Conservation (phyloP, 352 stramenopile species). For the Aphanomyces astaci region DNA sequence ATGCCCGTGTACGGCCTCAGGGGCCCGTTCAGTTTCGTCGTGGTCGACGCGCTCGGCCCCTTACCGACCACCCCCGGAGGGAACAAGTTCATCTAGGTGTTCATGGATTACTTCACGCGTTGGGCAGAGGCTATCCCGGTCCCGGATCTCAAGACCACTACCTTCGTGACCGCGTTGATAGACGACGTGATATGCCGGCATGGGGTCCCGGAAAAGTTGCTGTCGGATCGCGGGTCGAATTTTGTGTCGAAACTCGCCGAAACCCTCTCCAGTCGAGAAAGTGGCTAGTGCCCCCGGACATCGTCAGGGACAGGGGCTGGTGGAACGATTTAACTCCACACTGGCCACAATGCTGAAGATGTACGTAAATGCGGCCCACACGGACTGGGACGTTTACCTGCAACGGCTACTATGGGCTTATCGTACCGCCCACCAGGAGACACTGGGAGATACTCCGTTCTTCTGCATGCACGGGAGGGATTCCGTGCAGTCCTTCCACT, state of each 20-base stretch:
- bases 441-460: neutral
- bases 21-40: constrained; percentile 40
- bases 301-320: no score
- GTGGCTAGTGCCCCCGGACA: no score
- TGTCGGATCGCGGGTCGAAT: no score
- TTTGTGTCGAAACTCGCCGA: no score
- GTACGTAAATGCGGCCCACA: neutral
- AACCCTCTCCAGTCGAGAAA: no score
- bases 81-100: neutral
- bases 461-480: neutral
- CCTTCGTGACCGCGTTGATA: no score
- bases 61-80: constrained; percentile 46
- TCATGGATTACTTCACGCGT: no score
- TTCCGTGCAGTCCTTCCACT: neutral
- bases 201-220: no score
- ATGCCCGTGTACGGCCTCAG: neutral
- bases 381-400: neutral
- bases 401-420: neutral
- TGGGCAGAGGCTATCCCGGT: no score
- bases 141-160: no score
- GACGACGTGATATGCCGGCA: no score
- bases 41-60: constrained; percentile 33
- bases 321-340: neutral
- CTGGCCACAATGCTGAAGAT: neutral
- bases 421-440: neutral